These are phyloP conservation scores for Coelastrella sp. DNA, from an alignment of 139 green algal genomes.

Conservation along the genomic window DNA sequence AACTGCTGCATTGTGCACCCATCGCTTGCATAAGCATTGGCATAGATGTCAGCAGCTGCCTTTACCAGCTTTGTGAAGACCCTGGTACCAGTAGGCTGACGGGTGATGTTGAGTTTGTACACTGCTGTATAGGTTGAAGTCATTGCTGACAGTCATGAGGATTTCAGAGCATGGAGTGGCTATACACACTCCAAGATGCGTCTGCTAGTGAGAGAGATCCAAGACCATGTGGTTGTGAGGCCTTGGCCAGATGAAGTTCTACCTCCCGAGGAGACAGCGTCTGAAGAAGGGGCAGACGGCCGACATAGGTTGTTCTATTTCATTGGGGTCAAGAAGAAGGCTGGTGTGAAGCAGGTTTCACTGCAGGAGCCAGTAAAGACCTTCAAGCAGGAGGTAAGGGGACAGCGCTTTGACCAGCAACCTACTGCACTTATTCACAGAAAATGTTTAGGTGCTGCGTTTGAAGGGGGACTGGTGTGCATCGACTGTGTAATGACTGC, in stretches of 20 bases:
- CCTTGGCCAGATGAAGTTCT: conserved; percentile 33
- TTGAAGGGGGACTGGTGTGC: too few relatives aligned
- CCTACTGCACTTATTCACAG: too few relatives aligned
- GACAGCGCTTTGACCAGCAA: too few relatives aligned
- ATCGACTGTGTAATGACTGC: too few relatives aligned
- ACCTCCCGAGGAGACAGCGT: not conserved
- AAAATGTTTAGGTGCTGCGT: too few relatives aligned
- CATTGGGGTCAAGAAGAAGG: conserved; percentile 80
- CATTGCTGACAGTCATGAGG: conserved; percentile 68
- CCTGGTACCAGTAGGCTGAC: too few relatives aligned
- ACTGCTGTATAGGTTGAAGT: conserved; percentile 86
- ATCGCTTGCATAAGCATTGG: not conserved
- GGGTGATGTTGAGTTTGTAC: too few relatives aligned
- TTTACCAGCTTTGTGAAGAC: too few relatives aligned
- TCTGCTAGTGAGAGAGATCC: conserved; percentile 75
- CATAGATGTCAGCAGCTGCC: too few relatives aligned
- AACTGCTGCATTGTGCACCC: too few relatives aligned
- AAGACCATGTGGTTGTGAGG: conserved; percentile 52
- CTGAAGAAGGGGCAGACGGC: not conserved
- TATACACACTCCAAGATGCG: conserved; percentile 89
- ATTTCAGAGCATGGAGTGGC: conserved; percentile 88
- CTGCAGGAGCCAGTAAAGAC: conserved; percentile 75
- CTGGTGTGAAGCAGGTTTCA: conserved; percentile 45
- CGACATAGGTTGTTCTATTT: conserved; percentile 69
- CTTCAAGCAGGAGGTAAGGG: conserved; percentile 68